A percentile compares a stretch with the other conserved stretches of the same genome.
These are phyloP conservation scores for Stephania yunnanensis DNA, from an alignment of 164 flowering plant species.

Conservation along the genomic window DNA sequence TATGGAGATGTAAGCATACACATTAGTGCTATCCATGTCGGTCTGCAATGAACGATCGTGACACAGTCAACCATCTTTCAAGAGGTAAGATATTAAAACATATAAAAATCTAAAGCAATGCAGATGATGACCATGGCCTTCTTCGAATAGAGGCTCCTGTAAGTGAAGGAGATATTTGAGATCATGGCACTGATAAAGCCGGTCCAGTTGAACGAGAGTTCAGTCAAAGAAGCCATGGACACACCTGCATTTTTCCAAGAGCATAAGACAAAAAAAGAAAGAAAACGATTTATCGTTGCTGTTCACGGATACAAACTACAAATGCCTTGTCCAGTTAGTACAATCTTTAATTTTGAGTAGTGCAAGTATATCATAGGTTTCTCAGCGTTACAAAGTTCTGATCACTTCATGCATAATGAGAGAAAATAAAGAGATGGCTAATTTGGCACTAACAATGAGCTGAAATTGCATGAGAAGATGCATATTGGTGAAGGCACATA, in stretches of 20 bases:
- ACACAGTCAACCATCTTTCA: not conserved
- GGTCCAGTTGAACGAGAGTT: constrained; percentile 93
- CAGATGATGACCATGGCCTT: constrained; percentile 78
- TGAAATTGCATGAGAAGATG: no score
- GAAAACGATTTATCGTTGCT: not conserved
- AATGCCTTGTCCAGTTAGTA: not conserved
- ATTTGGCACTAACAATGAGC: no score
- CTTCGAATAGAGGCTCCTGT: constrained; percentile 94
- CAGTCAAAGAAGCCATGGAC: constrained; percentile 94
- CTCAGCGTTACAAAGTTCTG: not conserved
- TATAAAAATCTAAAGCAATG: not conserved
- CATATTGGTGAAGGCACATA: no score
- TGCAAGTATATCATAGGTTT: not conserved
- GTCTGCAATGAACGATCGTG: constrained; percentile 45
- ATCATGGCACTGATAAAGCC: constrained; percentile 98
- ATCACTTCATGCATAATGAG: no score
- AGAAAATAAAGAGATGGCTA: no score
- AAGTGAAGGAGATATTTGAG: constrained; percentile 94
- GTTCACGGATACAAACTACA: not conserved
- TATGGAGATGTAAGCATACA: constrained; percentile 92
- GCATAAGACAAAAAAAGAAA: not conserved
- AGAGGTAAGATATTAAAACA: not conserved
- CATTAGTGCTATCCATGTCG: constrained; percentile 89
- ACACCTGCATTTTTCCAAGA: constrained; percentile 53
- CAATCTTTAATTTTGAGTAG: not conserved